These are phyloP conservation scores for Mucor irregularis DNA, from an alignment of 371 early-diverging fungal genomes.

Conservation along the genomic window DNA sequence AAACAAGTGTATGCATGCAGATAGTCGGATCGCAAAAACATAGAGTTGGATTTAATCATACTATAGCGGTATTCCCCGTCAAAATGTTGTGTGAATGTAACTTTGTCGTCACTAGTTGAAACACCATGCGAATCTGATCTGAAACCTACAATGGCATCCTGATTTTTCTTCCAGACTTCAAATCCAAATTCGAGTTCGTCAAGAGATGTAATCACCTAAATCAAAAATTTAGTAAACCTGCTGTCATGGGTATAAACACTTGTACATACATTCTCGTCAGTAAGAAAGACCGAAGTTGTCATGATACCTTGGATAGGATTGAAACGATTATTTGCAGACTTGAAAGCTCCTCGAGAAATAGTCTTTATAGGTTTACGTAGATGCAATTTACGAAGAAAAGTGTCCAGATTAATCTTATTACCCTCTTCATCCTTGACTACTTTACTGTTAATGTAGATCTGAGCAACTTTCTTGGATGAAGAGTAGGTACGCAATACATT, in stretches of 20 bases:
- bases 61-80: slow-evolving; percentile 15
- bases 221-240: neutral
- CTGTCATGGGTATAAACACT: neutral
- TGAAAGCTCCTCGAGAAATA: neutral
- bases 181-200: slow-evolving; percentile 19
- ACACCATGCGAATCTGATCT: slow-evolving; percentile 1
- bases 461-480: slow-evolving; percentile 9
- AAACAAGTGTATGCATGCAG: slow-evolving; percentile 35
- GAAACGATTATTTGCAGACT: slow-evolving; percentile 26
- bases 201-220: slow-evolving; percentile 10
- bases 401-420: neutral
- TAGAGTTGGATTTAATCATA: slow-evolving; percentile 21
- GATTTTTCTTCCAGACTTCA: slow-evolving; percentile 13
- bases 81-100: neutral
- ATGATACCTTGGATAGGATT: slow-evolving; percentile 29
- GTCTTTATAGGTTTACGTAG: slow-evolving; percentile 11
- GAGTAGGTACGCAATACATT: slow-evolving; percentile 5
- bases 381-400: slow-evolving; percentile 4
- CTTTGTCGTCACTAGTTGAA: neutral
- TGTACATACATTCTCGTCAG: slow-evolving; percentile 30
- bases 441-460: slow-evolving; percentile 10
- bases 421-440: slow-evolving; percentile 1
- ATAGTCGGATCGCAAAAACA: slow-evolving; percentile 31
- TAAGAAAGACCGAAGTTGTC: slow-evolving; percentile 23
- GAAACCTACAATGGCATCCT: slow-evolving; percentile 20